phyloP scores from a whole-genome alignment of 148 eudicot species.

The Fagopyrum esculentum region DNA sequence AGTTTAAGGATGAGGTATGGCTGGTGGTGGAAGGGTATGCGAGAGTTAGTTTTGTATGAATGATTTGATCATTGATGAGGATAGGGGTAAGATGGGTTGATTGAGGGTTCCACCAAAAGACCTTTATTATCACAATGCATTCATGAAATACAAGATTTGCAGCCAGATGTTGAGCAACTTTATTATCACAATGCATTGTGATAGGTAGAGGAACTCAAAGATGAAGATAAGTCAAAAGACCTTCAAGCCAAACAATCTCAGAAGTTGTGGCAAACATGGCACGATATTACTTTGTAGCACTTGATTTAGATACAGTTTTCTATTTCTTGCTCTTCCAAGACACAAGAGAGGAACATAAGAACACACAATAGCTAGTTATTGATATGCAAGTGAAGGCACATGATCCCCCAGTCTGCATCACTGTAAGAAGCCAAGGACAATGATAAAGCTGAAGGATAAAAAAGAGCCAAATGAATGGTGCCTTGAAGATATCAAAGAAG shows the following conservation, averaged over 20 bases:
- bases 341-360: not conserved
- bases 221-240: not conserved
- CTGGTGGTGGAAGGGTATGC: too few species aligned
- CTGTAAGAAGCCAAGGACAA: not conserved
- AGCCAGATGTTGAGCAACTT: not conserved
- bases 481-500: not conserved
- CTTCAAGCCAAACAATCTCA: not conserved
- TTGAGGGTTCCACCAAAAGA: too few species aligned
- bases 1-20: too few species aligned
- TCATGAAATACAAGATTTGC: not conserved
- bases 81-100: too few species aligned
- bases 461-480: not conserved
- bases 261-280: not conserved
- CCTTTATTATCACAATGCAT: too few species aligned
- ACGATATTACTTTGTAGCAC: not conserved
- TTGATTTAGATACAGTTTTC: not conserved
- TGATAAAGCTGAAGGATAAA: not conserved
- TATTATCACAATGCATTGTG: not conserved
- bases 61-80: too few species aligned
- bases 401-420: not conserved
- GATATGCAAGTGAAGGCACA: not conserved
- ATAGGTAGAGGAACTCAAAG: not conserved
- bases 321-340: not conserved
- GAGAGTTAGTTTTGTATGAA: too few species aligned
- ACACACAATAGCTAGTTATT: not conserved